phyloP scores from a whole-genome alignment of 2,329 filamentous ascomycete genomes.

The Paecilomyces sp. region DNA sequence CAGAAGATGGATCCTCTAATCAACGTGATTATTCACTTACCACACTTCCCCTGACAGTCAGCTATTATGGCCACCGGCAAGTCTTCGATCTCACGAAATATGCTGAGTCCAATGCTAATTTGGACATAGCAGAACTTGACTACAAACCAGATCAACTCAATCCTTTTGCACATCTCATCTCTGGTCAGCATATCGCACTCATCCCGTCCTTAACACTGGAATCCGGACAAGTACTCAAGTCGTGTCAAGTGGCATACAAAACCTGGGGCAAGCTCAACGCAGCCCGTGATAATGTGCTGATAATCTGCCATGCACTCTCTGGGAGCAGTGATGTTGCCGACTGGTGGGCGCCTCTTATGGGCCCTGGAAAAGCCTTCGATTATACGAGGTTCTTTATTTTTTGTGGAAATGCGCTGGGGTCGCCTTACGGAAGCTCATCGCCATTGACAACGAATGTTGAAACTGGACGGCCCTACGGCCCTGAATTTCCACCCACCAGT shows the following conservation, averaged over 20 bases:
- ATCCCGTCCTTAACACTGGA: slow-evolving; percentile 1
- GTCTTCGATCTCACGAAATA: background rate
- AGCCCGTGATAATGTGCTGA: slow-evolving; percentile 60
- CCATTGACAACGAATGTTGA: slow-evolving; percentile 69
- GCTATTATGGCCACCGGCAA: background rate
- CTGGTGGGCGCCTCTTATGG: slow-evolving; percentile 81
- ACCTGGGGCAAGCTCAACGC: slow-evolving; percentile 56
- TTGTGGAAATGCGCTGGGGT: background rate
- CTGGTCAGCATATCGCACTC: background rate
- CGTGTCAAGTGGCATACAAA: slow-evolving; percentile 61
- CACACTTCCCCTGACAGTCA: background rate
- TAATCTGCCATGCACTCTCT: slow-evolving; percentile 77
- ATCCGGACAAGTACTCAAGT: background rate
- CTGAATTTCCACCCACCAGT: slow-evolving; percentile 79
- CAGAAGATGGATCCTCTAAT: too few species aligned
- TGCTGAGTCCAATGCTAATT: background rate
- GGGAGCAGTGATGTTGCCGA: slow-evolving; percentile 78
- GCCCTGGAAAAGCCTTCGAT: slow-evolving; percentile 72
- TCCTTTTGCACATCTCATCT: background rate
- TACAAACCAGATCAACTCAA: background rate
- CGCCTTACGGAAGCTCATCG: background rate
- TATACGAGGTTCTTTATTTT: slow-evolving; percentile 70
- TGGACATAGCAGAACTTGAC: background rate
- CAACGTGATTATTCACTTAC: too few species aligned
- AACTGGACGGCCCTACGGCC: slow-evolving; percentile 76